A percentile compares a stretch with the other conserved stretches of the same genome.
Evolutionary conservation across 2,329 filamentous ascomycete genomes (phyloP).

Genomic region (Phoma sp.): DNA sequence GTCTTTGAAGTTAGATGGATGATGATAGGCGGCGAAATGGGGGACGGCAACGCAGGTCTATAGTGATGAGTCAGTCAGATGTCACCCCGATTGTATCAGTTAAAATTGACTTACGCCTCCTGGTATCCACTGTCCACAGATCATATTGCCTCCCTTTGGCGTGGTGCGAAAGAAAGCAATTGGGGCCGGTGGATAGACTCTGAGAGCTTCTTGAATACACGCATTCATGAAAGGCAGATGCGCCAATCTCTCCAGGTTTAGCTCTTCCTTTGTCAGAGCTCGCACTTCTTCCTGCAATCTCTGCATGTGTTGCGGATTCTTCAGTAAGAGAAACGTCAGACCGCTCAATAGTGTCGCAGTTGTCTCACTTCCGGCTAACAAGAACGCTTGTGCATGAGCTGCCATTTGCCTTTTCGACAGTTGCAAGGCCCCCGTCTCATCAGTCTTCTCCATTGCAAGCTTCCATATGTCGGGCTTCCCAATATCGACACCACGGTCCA

Average conservation of each 20-base stretch:
- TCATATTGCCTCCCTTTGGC: no score
- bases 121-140: no score
- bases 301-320: conserved; percentile 32
- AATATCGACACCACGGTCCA: background rate
- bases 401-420: conserved; percentile 45
- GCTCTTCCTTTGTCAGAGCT: background rate
- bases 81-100: no score
- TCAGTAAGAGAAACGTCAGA: conserved; percentile 44
- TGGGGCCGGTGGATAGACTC: background rate
- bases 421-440: conserved; percentile 26
- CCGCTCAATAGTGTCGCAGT: conserved; percentile 51
- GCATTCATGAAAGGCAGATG: background rate
- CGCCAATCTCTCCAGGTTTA: background rate
- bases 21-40: background rate
- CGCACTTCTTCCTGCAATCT: conserved; percentile 5
- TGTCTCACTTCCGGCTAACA: conserved; percentile 55
- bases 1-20: conserved; percentile 40
- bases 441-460: background rate
- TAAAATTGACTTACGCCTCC: no score
- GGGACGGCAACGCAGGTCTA: background rate
- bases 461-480: background rate
- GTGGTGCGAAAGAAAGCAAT: no score
- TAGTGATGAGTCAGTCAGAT: background rate
- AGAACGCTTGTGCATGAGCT: conserved; percentile 45
- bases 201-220: background rate